Base-by-base conservation (phyloP, 2,329 filamentous ascomycete species). In the Verticillium zaregamsianum region DNA sequence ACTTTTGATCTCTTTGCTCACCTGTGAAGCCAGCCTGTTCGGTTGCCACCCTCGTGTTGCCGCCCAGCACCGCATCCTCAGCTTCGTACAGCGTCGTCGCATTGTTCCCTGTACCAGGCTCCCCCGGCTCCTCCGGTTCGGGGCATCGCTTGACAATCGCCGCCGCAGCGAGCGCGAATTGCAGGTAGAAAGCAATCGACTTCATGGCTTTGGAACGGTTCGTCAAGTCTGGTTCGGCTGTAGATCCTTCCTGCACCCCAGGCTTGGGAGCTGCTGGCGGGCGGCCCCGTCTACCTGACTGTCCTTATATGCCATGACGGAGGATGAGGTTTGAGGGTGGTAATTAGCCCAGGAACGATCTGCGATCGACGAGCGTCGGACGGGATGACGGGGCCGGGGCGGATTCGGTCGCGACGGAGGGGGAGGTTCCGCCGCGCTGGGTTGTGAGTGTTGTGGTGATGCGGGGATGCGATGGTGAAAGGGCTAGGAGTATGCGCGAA, bases 1-100 rank as follows among this genome's bases (percentile, higher is more conserved):
- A 11, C 17, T 2, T 12, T 6, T 14, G 52, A n/a, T 5, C 9
- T 33, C 2, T 12, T 11, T 23, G 2, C 62, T 7, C 52, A 73
- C 76, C 76, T 25, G 74, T 71, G 63, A 69, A 81, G 2, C 79
- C 79, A 23, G 75, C 62, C 32, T 75, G 71, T 0, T 74, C 69
- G 6, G 72, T 77, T 6, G 71, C 76, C 62, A 77, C 72, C 11
- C 57, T 39, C 2, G 66, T 74, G 9, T 78, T 77, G 15, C 79
- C 79, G 5, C 69, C 71, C 32, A 81, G 69, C 6, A 69, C 68
- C 2, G 74, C 79, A 60, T 74, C 70, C 66, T 82, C 79, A 8
- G 79, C 79, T 67, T 81, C 72, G 57, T 71, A 71, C 2, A 65
- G 67, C 40, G 45, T 58, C 49, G 61, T 52, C 15, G 63, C 61